Base-by-base conservation (phyloP, 2,329 filamentous ascomycete genomes). In the Talaromyces atroroseus region DNA sequence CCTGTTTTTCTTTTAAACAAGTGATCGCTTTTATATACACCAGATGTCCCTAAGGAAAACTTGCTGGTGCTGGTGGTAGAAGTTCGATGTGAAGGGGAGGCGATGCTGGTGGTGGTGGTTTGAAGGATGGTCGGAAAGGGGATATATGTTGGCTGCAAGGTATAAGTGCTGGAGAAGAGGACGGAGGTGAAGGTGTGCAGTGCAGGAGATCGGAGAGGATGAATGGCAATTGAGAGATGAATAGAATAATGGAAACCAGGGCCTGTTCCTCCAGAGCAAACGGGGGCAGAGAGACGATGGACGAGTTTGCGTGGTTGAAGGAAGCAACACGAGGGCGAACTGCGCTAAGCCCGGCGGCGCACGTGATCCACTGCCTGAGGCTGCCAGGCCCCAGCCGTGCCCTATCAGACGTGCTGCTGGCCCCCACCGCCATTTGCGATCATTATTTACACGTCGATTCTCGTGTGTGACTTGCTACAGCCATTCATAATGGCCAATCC, bases 31-130 rank as follows among this genome's bases (percentile, higher is more conserved):
- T 72, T 90, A 90, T 89, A 81, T 91, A 91, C 88, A 92, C 89
- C 89, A 85, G 82, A 79, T 82, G 82, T 84, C 88, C 87, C 82
- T 78, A 90, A 91, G 80, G 87, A 91, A 92, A 92, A 91, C 87
- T 86, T 89, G 89, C 87, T 90, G 88, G 68, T 73, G 70, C 65
- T 71, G 49, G 57, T 51, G 52, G 34, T 58, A 52, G 73, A 72
- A 70, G 71, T 67, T 70, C 70, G 68, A 65, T 57, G 63, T 64
- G 64, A 66, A 66, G 70, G 67, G 66, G 26, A 29, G 26, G 26
- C 26, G 66, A 69, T 65, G 66, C 65, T 74, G 73, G 68, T 73
- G 70, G 64, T 49, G 53, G 72, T 72, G 70, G 70, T 67, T 68
- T 69, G 67, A 65, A 53, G 63, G 42, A 44, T 57, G 45, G 56